A percentile compares a stretch with the other conserved stretches of the same genome.
Evolutionary conservation across 2,329 filamentous ascomycete species (phyloP).

Genomic region (Phyllosticta citriasiana): DNA sequence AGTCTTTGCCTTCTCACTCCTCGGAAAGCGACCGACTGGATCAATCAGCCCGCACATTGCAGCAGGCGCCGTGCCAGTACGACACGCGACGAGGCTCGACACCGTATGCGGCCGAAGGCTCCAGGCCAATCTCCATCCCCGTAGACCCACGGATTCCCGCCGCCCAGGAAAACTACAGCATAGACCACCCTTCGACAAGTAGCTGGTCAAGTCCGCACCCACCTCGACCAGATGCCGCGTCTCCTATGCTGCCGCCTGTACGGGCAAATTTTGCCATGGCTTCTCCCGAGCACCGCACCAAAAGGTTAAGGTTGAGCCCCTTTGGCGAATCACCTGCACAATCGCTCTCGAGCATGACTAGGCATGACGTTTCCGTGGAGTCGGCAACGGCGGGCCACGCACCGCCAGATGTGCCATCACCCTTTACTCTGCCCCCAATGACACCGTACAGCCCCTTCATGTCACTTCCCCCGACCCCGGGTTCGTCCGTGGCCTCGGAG

Average conservation of each 20-base stretch:
- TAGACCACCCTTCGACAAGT: constrained; percentile 19
- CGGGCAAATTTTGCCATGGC: neutral
- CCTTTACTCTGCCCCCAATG: constrained; percentile 24
- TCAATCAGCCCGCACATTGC: neutral
- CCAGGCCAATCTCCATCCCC: constrained; percentile 10
- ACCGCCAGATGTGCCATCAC: constrained; percentile 25
- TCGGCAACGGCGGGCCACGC: constrained; percentile 6
- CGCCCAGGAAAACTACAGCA: constrained; percentile 1
- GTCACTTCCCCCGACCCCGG: constrained; percentile 35
- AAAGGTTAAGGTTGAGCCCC: constrained; percentile 25
- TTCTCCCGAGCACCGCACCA: constrained; percentile 22
- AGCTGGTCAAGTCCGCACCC: constrained; percentile 1
- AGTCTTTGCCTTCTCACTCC: constrained; percentile 15
- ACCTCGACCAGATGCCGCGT: neutral
- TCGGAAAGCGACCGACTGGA: neutral
- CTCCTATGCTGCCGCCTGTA: constrained; percentile 7
- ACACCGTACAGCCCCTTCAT: constrained; percentile 35
- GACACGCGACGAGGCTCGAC: neutral
- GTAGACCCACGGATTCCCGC: constrained; percentile 7
- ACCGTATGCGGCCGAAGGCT: constrained; percentile 13
- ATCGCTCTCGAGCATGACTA: neutral
- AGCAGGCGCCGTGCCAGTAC: neutral
- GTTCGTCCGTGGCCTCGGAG: constrained; percentile 28
- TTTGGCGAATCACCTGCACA: constrained; percentile 5
- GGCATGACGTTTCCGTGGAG: neutral